phyloP scores from a whole-genome alignment of 139 green algal species.

The Micromonas commoda region DNA sequence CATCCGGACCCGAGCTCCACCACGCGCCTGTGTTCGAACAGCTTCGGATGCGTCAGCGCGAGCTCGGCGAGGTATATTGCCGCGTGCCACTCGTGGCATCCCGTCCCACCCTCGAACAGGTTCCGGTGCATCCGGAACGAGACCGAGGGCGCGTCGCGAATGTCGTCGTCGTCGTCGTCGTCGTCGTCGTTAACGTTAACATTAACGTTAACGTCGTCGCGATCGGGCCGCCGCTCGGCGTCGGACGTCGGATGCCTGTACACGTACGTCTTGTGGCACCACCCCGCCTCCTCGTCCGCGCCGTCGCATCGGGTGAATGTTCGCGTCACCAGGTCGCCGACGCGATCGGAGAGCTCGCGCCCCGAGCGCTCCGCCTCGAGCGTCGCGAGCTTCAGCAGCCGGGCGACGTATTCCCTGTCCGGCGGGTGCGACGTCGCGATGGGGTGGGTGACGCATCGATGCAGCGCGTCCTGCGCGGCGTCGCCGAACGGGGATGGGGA shows the following conservation, averaged over 20 bases:
- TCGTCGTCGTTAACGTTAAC: not conserved
- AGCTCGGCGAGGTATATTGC: conserved; percentile 60
- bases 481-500: too few relatives aligned
- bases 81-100: conserved; percentile 69
- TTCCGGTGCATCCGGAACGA: conserved; percentile 32
- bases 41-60: conserved; percentile 45
- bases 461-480: too few relatives aligned
- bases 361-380: too few relatives aligned
- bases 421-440: not conserved
- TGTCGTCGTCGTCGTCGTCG: conserved; percentile 10
- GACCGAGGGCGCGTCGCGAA: not conserved
- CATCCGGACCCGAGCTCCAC: conserved; percentile 66
- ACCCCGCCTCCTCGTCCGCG: too few relatives aligned
- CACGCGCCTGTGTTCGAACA: conserved; percentile 48
- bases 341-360: not conserved
- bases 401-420: not conserved
- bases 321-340: too few relatives aligned
- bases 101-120: conserved; percentile 61
- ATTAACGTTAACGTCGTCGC: not conserved
- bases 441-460: too few relatives aligned
- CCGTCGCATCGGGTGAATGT: too few relatives aligned
- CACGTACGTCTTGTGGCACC: too few relatives aligned
- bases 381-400: too few relatives aligned
- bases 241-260: too few relatives aligned
- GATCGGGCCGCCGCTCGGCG: too few relatives aligned